Evolutionary conservation across 1,139 yeast species (phyloP), one percentile per base, ranked within the genome.

Genomic region (Scheffersomyces segobiensis): DNA sequence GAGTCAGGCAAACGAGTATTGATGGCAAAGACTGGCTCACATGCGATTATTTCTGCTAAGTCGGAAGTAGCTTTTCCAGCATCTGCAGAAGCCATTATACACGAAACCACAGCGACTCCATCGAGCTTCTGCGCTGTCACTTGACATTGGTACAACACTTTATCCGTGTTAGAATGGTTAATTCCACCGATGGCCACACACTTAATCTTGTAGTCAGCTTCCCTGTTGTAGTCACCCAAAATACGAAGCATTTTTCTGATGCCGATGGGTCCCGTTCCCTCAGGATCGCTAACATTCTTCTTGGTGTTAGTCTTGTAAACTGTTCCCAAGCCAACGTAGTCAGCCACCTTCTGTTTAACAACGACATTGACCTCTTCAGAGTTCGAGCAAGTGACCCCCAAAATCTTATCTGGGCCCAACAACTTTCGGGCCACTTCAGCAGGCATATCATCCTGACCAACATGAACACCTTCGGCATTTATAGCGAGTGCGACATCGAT

Each of bases 401-500:
- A 71, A 59, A 93, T 88, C 74, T 88, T 91, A 59, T 84, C 79
- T 0, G 87, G 83, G 0, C 97, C 97, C 24, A 93, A 72, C 50
- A 91, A 67, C 64, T 78, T 70, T 50, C 98, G 73, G 0, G 86
- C 96, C 32, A 80, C 63, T 1, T 72, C 71, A 2, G 89, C 88
- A 2, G 83, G 83, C 91, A 93, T 90, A 69, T 93, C 98, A 59
- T 89, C 95, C 71, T 93, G 98, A 1, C 98, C 98, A 21, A 93
- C 92, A 75, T 93, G 98, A 18, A 93, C 89, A 47, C 97, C 97
- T 60, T 93, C 97, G 0, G 97, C 97, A 65, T 85, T 96, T 57
- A 91, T 80, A 0, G 98, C 98, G 55, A 93, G 76, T 0, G 97
- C 98, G 6, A 93, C 92, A 68, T 93, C 98, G 7, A 92, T 83